These are phyloP conservation scores for Hypoxylon sp. DNA, from an alignment of 2,329 filamentous ascomycete species.

Conservation along the genomic window DNA sequence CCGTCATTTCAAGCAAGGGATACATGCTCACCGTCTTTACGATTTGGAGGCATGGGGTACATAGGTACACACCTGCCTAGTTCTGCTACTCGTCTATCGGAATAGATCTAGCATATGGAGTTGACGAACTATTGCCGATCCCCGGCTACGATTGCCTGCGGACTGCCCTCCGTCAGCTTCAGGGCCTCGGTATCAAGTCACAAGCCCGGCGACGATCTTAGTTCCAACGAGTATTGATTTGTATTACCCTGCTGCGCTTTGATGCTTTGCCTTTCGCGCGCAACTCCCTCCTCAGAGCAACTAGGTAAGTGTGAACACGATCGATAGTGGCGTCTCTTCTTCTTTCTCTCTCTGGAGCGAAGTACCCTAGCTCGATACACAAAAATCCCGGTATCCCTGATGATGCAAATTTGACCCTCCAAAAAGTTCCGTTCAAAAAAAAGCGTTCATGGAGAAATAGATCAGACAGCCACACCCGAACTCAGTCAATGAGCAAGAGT, in stretches of 20 bases:
- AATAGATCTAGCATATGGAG: background rate
- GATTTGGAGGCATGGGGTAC: background rate
- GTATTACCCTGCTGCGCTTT: constrained; percentile 42
- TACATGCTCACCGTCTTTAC: constrained; percentile 2
- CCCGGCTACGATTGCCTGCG: background rate
- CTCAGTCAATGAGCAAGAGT: constrained; percentile 47
- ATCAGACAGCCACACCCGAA: constrained; percentile 38
- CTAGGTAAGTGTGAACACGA: constrained; percentile 27
- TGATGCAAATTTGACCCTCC: constrained; percentile 45
- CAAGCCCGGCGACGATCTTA: constrained; percentile 1
- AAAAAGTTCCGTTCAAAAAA: constrained; percentile 25
- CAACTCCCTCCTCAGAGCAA: constrained; percentile 37
- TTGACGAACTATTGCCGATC: constrained; percentile 5
- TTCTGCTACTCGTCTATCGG: constrained; percentile 9
- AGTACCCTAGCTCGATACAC: constrained; percentile 21
- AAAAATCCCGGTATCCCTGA: constrained; percentile 40
- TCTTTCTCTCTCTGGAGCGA: constrained; percentile 18
- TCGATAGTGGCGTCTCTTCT: constrained; percentile 18
- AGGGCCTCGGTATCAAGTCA: background rate
- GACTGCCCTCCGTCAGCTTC: background rate
- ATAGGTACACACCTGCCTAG: background rate
- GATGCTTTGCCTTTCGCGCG: constrained; percentile 40
- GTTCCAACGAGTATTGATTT: constrained; percentile 35
- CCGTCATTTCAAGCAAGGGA: constrained; percentile 10
- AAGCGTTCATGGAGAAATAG: constrained; percentile 23